Percentiles rank a stretch among this genome's conserved stretches.
phyloP scores from a whole-genome alignment of 1,284 basidiomycete genomes.

The Malassezia yamatoensis region DNA sequence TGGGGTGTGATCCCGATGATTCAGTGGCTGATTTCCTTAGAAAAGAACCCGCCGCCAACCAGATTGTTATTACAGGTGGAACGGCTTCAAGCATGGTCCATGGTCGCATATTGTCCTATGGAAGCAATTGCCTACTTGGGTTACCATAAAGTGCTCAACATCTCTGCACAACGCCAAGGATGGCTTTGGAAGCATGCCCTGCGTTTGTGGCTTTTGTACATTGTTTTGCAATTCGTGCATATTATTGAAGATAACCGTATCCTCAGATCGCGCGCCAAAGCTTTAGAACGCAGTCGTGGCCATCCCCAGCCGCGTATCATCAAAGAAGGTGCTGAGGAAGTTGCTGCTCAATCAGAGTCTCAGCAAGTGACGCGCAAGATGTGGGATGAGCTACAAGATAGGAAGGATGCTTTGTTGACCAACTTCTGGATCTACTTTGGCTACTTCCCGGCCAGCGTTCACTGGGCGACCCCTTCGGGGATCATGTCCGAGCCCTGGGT shows the following conservation, averaged over 20 bases:
- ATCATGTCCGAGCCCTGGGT: slow-evolving; percentile 41
- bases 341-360: slow-evolving; percentile 21
- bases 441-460: slow-evolving; percentile 68
- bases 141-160: slow-evolving; percentile 35
- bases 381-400: slow-evolving; percentile 47
- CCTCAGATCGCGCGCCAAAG: slow-evolving; percentile 38
- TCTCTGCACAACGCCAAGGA: slow-evolving; percentile 29
- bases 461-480: slow-evolving; percentile 57
- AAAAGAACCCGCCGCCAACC: slow-evolving; percentile 36
- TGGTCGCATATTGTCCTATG: slow-evolving; percentile 45
- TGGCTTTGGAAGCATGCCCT: slow-evolving; percentile 34
- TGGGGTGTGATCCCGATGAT: slow-evolving; percentile 47
- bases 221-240: slow-evolving; percentile 41
- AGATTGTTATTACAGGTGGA: slow-evolving; percentile 41
- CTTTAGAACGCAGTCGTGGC: slow-evolving; percentile 38
- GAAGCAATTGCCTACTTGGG: slow-evolving; percentile 44
- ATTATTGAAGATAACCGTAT: slow-evolving; percentile 45
- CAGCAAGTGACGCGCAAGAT: slow-evolving; percentile 35
- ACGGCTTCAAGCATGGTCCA: slow-evolving; percentile 45
- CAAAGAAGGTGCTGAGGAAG: slow-evolving; percentile 9
- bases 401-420: slow-evolving; percentile 62
- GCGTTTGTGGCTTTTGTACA: slow-evolving; percentile 44
- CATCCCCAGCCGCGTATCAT: slow-evolving; percentile 29
- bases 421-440: slow-evolving; percentile 64
- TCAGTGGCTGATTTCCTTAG: slow-evolving; percentile 45